Evolutionary conservation across 257 asterid species (phyloP).

Genomic region (Petunia secreta): DNA sequence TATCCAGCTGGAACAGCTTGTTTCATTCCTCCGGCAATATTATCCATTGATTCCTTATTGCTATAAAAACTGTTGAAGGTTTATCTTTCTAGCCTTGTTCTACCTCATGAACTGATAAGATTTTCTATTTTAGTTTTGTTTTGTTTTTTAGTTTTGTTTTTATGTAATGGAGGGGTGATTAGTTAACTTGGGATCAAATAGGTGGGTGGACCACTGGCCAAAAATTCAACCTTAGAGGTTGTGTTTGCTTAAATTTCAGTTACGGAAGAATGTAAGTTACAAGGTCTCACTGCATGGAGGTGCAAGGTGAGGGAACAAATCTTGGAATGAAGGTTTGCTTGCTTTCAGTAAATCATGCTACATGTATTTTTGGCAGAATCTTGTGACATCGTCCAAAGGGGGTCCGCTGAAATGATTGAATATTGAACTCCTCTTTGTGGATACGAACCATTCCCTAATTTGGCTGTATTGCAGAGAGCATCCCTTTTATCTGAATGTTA

Average conservation of each 20-base stretch:
- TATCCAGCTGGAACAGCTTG: background rate
- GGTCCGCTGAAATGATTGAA: background rate
- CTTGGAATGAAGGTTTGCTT: background rate
- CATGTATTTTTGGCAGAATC: conserved; percentile 16
- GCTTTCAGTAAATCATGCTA: conserved; percentile 3
- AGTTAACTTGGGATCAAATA: background rate
- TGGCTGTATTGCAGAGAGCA: background rate
- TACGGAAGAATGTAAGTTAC: background rate
- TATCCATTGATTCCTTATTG: background rate
- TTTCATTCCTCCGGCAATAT: background rate
- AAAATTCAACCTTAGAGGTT: background rate
- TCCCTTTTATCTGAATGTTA: background rate
- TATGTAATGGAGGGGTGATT: background rate
- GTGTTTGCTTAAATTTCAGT: background rate
- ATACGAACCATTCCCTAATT: background rate
- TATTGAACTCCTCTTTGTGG: conserved; percentile 6
- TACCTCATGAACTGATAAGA: background rate
- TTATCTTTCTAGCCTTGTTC: background rate
- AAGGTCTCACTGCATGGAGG: background rate
- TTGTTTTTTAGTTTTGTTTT: no score
- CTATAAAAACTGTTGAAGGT: background rate
- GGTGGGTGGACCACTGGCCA: background rate
- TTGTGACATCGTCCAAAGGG: background rate
- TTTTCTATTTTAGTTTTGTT: no score
- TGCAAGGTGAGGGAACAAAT: background rate